Evolutionary conservation across 768 basidiomycete genomes (phyloP).

Genomic region (Pulveroboletus sp.): DNA sequence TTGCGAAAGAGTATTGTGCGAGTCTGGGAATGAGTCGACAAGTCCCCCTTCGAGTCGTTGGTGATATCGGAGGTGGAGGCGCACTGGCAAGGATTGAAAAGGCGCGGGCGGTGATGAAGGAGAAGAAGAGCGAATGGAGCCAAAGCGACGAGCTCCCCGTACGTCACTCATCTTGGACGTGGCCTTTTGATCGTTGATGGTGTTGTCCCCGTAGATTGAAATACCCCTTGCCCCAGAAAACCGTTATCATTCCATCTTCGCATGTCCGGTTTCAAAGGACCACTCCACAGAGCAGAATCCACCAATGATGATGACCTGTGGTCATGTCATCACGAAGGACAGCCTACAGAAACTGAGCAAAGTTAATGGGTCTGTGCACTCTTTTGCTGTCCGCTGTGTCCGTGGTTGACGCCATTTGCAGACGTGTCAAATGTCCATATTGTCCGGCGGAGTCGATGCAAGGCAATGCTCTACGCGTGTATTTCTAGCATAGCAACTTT

Average conservation of each 20-base stretch:
- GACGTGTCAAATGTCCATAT: conserved; percentile 95
- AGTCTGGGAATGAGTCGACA: conserved; percentile 85
- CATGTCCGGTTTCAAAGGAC: conserved; percentile 97
- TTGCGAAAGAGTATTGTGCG: conserved; percentile 87
- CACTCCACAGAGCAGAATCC: conserved; percentile 91
- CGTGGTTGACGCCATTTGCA: conserved; percentile 27
- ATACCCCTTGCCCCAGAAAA: conserved; percentile 82
- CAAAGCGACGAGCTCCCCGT: conserved; percentile 88
- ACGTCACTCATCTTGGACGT: conserved; percentile 1
- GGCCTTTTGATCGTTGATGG: neutral
- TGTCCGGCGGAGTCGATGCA: conserved; percentile 78
- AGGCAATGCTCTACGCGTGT: conserved; percentile 52
- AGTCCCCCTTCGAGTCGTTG: conserved; percentile 81
- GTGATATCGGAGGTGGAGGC: conserved; percentile 89
- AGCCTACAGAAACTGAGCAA: conserved; percentile 88
- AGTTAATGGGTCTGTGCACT: conserved; percentile 64
- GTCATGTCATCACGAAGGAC: conserved; percentile 92
- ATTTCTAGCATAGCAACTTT: conserved; percentile 43
- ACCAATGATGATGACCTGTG: conserved; percentile 97
- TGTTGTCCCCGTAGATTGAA: conserved; percentile 64
- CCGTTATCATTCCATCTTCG: conserved; percentile 94
- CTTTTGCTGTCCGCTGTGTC: neutral
- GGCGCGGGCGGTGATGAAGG: conserved; percentile 88
- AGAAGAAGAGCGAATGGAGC: conserved; percentile 90
- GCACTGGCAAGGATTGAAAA: conserved; percentile 92